A percentile compares a stretch with the other conserved stretches of the same genome.
phyloP scores from a whole-genome alignment of 2,329 filamentous ascomycete genomes.

The Clonostachys rosea region DNA sequence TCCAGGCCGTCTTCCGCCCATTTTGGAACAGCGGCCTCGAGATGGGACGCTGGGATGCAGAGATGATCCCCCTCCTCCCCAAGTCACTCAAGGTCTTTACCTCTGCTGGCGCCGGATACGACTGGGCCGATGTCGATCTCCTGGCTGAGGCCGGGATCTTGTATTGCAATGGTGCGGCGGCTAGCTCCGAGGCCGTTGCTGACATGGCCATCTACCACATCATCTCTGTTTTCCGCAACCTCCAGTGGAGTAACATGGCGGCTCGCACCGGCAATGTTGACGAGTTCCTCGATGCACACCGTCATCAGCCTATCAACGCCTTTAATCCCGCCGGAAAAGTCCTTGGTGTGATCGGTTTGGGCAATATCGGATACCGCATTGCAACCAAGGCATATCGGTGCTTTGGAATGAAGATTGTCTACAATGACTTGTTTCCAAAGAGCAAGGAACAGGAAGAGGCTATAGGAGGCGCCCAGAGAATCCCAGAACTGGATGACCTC shows the following conservation, averaged over 20 bases:
- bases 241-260: constrained; percentile 48
- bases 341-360: constrained; percentile 58
- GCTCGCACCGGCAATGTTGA: constrained; percentile 36
- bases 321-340: constrained; percentile 49
- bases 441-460: constrained; percentile 30
- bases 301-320: constrained; percentile 44
- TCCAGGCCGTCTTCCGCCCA: constrained; percentile 44
- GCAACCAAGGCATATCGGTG: constrained; percentile 48
- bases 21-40: constrained; percentile 63
- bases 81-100: constrained; percentile 50
- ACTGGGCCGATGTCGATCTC: constrained; percentile 52
- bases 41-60: constrained; percentile 59
- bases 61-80: constrained; percentile 51
- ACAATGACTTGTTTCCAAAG: constrained; percentile 41
- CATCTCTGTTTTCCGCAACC: constrained; percentile 51
- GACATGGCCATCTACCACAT: constrained; percentile 57
- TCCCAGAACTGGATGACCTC: constrained; percentile 37
- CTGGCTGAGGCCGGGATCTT: constrained; percentile 31
- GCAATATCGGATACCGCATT: constrained; percentile 47
- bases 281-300: constrained; percentile 48
- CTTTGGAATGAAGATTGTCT: constrained; percentile 53
- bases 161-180: constrained; percentile 60
- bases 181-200: constrained; percentile 57
- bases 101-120: constrained; percentile 58
- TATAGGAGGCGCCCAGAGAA: constrained; percentile 38